Evolutionary conservation across 805 yeast genomes (phyloP).

Genomic region (Cyberlindnera xishuangbannaensis): DNA sequence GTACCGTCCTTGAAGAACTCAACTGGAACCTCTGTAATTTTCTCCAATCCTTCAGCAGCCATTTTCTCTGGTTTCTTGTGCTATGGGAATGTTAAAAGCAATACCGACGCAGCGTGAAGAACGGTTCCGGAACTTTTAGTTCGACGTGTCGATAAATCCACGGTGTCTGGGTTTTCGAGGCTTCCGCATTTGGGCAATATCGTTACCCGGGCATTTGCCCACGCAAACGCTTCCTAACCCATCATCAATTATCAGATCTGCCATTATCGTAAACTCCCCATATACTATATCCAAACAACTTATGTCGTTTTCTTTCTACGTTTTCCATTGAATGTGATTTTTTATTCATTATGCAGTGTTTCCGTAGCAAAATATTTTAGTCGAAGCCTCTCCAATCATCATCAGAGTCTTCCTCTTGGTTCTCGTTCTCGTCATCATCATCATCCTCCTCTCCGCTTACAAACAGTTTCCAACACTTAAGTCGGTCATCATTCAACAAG

Average conservation of each 20-base stretch:
- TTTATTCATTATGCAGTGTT: too few species aligned
- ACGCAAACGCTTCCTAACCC: too few species aligned
- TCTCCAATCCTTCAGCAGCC: constrained; percentile 62
- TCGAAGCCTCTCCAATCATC: constrained; percentile 41
- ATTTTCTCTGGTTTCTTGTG: constrained; percentile 19
- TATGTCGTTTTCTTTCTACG: too few species aligned
- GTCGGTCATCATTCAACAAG: constrained; percentile 57
- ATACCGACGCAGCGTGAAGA: not conserved
- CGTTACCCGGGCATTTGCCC: too few species aligned
- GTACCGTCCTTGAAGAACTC: constrained; percentile 90
- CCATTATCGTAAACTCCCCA: too few species aligned
- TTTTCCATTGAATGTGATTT: too few species aligned
- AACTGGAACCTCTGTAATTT: constrained; percentile 77
- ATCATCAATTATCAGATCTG: too few species aligned
- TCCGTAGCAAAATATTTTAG: too few species aligned
- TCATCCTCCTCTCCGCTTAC: constrained; percentile 12
- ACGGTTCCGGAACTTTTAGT: not conserved
- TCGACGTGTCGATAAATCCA: constrained; percentile 10
- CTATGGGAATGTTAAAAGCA: too few species aligned
- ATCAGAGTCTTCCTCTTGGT: constrained; percentile 15
- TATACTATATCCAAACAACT: too few species aligned
- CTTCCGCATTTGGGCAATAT: too few species aligned
- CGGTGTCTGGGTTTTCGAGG: constrained; percentile 10
- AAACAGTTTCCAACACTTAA: constrained; percentile 55
- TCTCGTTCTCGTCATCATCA: constrained; percentile 19